These are phyloP conservation scores for Aspergillus arachidicola DNA, from an alignment of 2,329 filamentous ascomycete genomes.

Conservation along the genomic window DNA sequence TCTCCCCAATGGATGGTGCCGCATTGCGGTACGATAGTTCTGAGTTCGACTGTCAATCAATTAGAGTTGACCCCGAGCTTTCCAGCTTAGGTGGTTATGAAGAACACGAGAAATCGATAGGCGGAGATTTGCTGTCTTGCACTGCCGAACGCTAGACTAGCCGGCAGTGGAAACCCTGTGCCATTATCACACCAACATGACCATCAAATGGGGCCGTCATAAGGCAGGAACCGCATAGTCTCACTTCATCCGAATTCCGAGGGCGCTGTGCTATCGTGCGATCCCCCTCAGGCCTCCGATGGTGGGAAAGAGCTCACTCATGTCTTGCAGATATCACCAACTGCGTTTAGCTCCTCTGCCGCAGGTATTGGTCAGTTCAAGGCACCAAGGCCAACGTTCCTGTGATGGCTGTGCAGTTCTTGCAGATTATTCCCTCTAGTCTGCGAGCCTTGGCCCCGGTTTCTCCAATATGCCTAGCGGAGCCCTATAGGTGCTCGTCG, in stretches of 20 bases:
- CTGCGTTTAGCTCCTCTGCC: conserved; percentile 25
- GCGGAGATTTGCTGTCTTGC: conserved; percentile 14
- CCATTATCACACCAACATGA: conserved; percentile 15
- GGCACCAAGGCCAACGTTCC: conserved; percentile 12
- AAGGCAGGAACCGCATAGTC: conserved; percentile 2
- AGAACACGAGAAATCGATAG: conserved; percentile 23
- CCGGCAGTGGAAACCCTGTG: conserved; percentile 10
- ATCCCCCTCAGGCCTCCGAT: background rate
- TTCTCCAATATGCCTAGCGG: conserved; percentile 13
- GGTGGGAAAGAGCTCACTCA: background rate
- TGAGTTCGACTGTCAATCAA: conserved; percentile 8
- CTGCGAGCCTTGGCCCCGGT: conserved; percentile 8
- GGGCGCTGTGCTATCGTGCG: background rate
- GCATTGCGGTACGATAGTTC: conserved; percentile 16
- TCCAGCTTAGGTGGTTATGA: conserved; percentile 6
- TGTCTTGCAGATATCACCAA: conserved; percentile 30
- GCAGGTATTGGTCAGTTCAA: conserved; percentile 20
- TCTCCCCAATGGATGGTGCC: conserved; percentile 9
- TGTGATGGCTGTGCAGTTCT: conserved; percentile 28
- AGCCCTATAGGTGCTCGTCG: conserved; percentile 9
- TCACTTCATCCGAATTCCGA: conserved; percentile 3
- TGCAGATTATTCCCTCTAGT: conserved; percentile 23
- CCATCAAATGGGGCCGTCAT: conserved; percentile 6
- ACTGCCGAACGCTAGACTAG: conserved; percentile 16
- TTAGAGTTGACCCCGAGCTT: conserved; percentile 6